phyloP scores from a whole-genome alignment of 805 yeast species.

The Metschnikowia lachancei region DNA sequence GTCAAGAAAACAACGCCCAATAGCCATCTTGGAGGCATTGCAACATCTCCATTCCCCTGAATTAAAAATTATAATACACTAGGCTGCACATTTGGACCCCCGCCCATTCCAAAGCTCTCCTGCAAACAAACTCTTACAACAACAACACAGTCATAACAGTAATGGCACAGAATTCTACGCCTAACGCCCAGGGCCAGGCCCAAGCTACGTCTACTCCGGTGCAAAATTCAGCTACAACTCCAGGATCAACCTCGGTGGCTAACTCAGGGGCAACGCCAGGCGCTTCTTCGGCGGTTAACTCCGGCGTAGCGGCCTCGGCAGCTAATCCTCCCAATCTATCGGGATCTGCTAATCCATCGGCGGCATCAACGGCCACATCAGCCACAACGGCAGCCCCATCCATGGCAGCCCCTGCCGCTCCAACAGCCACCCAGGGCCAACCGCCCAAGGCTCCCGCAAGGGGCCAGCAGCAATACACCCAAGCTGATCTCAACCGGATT shows the following conservation, averaged over 20 bases:
- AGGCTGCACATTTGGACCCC: no score
- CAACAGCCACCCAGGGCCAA: slow-evolving; percentile 1
- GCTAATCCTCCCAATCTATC: neutral
- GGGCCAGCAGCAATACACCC: slow-evolving; percentile 53
- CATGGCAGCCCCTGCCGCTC: neutral
- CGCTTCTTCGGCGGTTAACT: no score
- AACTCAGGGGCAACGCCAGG: no score
- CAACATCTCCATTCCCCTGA: no score
- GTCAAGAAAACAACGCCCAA: no score
- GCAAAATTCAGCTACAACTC: no score
- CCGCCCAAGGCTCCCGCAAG: slow-evolving; percentile 4
- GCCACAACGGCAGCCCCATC: neutral
- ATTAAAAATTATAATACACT: no score
- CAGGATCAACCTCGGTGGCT: no score
- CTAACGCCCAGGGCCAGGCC: neutral
- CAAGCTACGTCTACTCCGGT: neutral
- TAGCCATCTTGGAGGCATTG: no score
- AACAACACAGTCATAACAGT: no score
- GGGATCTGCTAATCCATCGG: neutral
- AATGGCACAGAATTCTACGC: slow-evolving; percentile 3
- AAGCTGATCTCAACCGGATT: slow-evolving; percentile 85
- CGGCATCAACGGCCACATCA: neutral
- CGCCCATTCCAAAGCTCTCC: neutral
- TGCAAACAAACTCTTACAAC: neutral
- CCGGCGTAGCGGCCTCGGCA: neutral